Evolutionary conservation across 768 basidiomycete species (phyloP).

Genomic region (Boletus pseudopeckii): DNA sequence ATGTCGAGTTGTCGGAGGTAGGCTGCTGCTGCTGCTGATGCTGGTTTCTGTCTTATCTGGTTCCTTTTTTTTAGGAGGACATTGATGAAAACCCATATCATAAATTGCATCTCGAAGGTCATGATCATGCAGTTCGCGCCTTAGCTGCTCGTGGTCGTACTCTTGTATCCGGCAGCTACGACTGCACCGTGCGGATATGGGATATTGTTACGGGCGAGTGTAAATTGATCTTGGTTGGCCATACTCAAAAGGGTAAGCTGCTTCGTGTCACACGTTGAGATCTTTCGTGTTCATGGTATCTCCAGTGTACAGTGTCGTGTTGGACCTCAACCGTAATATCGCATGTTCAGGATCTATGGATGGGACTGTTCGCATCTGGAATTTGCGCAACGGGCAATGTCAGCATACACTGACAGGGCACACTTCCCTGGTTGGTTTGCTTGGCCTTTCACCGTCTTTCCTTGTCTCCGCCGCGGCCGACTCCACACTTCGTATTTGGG

Average conservation of each 20-base stretch:
- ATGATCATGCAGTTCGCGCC: slow-evolving; percentile 88
- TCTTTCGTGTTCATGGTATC: slow-evolving; percentile 6
- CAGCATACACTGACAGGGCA: slow-evolving; percentile 84
- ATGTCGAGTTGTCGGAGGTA: slow-evolving; percentile 56
- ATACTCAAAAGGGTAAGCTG: slow-evolving; percentile 78
- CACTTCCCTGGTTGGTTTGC: slow-evolving; percentile 89
- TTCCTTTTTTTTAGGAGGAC: slow-evolving; percentile 48
- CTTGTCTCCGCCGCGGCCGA: slow-evolving; percentile 97
- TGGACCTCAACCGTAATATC: slow-evolving; percentile 81
- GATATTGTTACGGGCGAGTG: slow-evolving; percentile 82
- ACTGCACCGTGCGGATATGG: slow-evolving; percentile 94
- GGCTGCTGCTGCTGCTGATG: slow-evolving; percentile 7
- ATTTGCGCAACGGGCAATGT: slow-evolving; percentile 75
- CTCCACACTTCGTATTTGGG: slow-evolving; percentile 92
- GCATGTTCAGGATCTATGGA: slow-evolving; percentile 99
- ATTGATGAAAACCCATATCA: slow-evolving; percentile 85
- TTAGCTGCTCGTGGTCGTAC: slow-evolving; percentile 88
- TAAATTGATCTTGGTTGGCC: slow-evolving; percentile 78
- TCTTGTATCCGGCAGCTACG: slow-evolving; percentile 93
- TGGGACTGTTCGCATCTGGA: slow-evolving; percentile 95
- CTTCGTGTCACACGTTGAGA: slow-evolving; percentile 24
- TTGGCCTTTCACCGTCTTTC: slow-evolving; percentile 84
- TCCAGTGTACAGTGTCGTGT: slow-evolving; percentile 91
- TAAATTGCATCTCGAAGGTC: slow-evolving; percentile 77
- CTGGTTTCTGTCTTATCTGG: slow-evolving; percentile 3